Percentiles rank a stretch among this genome's conserved stretches.
These are phyloP conservation scores for Pythium phragmitis DNA, from an alignment of 352 stramenopile genomes.

Conservation along the genomic window DNA sequence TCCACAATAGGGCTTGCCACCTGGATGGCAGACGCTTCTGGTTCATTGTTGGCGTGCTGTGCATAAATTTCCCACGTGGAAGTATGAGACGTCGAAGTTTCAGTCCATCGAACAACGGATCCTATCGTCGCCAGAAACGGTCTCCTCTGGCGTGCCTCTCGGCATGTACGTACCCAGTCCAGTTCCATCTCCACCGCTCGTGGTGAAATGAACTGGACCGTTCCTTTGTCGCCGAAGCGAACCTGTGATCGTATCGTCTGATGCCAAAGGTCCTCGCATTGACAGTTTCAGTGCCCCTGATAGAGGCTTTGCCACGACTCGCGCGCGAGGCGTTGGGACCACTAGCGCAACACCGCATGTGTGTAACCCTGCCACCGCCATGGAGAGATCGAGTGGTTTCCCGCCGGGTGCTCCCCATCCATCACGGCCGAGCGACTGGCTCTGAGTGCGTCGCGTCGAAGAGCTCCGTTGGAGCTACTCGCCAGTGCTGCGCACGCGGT, in stretches of 20 bases:
- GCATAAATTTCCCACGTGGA: too few species aligned
- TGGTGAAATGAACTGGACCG: not conserved
- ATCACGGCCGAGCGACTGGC: not conserved
- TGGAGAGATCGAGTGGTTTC: not conserved
- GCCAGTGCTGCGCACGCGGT: conserved; percentile 3
- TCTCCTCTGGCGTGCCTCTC: not conserved
- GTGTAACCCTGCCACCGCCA: not conserved
- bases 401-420: not conserved
- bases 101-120: not conserved
- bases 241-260: too few species aligned
- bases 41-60: too few species aligned
- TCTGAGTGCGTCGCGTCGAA: not conserved
- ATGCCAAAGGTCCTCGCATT: too few species aligned
- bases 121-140: not conserved
- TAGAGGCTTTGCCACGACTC: too few species aligned
- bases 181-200: not conserved
- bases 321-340: too few species aligned
- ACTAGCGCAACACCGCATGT: not conserved
- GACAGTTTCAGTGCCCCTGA: too few species aligned
- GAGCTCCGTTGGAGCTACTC: not conserved
- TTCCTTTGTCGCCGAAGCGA: not conserved
- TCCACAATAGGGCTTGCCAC: too few species aligned
- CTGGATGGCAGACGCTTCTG: too few species aligned
- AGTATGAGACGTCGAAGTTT: too few species aligned
- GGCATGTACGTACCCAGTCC: not conserved